Evolutionary conservation across 164 flowering plant species (phyloP).

Genomic region (Vitis labrusca): DNA sequence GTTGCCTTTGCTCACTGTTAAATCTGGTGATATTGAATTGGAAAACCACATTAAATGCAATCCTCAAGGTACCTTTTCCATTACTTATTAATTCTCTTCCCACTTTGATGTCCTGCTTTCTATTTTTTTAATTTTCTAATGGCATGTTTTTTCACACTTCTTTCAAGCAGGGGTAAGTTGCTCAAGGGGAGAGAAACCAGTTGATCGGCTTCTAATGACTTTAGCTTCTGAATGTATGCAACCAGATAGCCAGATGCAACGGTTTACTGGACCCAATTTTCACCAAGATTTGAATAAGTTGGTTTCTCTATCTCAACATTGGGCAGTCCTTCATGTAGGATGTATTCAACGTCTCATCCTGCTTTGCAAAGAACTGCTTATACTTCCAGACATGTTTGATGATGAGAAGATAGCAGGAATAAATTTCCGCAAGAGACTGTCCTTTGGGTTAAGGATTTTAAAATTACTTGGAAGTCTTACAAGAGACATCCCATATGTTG

Average conservation of each 20-base stretch:
- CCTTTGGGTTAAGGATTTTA: constrained; percentile 54
- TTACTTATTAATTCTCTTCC: background rate
- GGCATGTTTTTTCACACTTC: constrained; percentile 5
- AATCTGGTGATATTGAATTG: constrained; percentile 24
- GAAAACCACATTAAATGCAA: constrained; percentile 44
- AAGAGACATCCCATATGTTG: constrained; percentile 48
- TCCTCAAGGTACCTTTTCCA: constrained; percentile 54
- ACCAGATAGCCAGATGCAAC: constrained; percentile 35
- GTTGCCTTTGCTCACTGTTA: constrained; percentile 32
- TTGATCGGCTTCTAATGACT: constrained; percentile 55
- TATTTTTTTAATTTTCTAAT: background rate
- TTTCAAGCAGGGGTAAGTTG: constrained; percentile 50
- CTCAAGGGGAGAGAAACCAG: constrained; percentile 52
- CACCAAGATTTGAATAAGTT: constrained; percentile 41
- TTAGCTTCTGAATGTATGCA: constrained; percentile 58
- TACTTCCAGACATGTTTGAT: constrained; percentile 40
- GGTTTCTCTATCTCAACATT: constrained; percentile 57
- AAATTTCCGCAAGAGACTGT: constrained; percentile 44
- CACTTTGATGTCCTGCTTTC: background rate
- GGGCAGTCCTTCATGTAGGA: constrained; percentile 67
- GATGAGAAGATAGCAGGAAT: constrained; percentile 47
- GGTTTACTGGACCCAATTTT: constrained; percentile 21
- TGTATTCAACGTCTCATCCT: constrained; percentile 58
- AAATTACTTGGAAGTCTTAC: constrained; percentile 63
- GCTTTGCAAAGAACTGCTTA: constrained; percentile 49